Evolutionary conservation across 495 filamentous ascomycete species (phyloP).

Genomic region (Tuber brumale): DNA sequence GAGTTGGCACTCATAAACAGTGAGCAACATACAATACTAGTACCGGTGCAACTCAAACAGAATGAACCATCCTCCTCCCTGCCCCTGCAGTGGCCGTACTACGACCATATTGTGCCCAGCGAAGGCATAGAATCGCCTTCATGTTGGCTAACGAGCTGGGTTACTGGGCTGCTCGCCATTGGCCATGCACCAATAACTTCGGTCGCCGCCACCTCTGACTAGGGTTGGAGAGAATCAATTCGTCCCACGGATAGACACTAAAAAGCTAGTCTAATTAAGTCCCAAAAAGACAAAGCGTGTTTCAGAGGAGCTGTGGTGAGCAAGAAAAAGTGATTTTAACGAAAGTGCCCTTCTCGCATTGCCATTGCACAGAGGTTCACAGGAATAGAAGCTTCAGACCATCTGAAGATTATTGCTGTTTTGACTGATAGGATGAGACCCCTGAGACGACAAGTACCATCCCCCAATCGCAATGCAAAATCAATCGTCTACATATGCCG

Average conservation of each 20-base stretch:
- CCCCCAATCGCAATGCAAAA: constrained; percentile 19
- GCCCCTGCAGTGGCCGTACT: neutral
- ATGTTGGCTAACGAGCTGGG: neutral
- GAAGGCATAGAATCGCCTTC: neutral
- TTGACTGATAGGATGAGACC: constrained; percentile 20
- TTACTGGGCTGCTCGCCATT: neutral
- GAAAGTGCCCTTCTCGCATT: neutral
- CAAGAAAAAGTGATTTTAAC: constrained; percentile 1
- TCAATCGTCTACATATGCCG: constrained; percentile 5
- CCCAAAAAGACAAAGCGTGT: neutral
- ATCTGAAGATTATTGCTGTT: neutral
- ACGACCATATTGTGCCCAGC: neutral
- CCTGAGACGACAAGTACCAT: constrained; percentile 17
- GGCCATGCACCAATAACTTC: neutral
- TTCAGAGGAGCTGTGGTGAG: neutral
- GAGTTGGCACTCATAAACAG: neutral
- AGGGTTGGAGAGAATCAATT: neutral
- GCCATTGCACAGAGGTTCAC: neutral
- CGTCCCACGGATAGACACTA: neutral
- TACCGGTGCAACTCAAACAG: neutral
- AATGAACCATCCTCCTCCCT: neutral
- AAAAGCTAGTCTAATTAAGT: neutral
- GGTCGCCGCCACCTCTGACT: neutral
- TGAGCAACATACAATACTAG: neutral
- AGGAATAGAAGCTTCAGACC: neutral